Percentiles rank a stretch among this genome's conserved stretches.
These are phyloP conservation scores for Xenosphaeropsis pyriputrescens DNA, from an alignment of 2,329 filamentous ascomycete species.

Conservation along the genomic window DNA sequence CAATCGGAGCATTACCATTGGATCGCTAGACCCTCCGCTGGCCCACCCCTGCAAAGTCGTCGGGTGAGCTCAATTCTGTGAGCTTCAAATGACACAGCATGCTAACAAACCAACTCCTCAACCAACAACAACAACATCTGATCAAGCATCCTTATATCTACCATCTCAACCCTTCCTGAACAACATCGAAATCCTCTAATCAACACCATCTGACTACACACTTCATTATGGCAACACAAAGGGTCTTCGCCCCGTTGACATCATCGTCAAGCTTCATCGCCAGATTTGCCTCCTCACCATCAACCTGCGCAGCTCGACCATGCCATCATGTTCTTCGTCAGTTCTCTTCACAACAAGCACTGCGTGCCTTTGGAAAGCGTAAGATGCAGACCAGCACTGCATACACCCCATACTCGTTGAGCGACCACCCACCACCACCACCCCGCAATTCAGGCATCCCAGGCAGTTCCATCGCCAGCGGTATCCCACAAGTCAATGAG, in stretches of 20 bases:
- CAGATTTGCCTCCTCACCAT: slow-evolving; percentile 13
- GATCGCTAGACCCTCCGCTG: too few species aligned
- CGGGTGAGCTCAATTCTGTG: too few species aligned
- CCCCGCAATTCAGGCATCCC: slow-evolving; percentile 41
- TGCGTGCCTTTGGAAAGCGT: slow-evolving; percentile 34
- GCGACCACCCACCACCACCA: slow-evolving; percentile 34
- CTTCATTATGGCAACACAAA: slow-evolving; percentile 14
- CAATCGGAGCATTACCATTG: too few species aligned
- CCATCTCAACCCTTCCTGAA: too few species aligned
- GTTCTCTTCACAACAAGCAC: slow-evolving; percentile 29
- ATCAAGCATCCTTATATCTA: too few species aligned
- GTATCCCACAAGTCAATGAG: slow-evolving; percentile 24
- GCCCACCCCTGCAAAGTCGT: too few species aligned
- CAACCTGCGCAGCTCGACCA: slow-evolving; percentile 19
- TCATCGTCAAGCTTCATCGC: slow-evolving; percentile 14
- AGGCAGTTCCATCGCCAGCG: slow-evolving; percentile 44
- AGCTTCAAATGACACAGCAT: too few species aligned
- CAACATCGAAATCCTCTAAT: too few species aligned
- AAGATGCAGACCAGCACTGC: slow-evolving; percentile 52
- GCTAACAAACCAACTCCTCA: too few species aligned
- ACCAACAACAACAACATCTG: too few species aligned
- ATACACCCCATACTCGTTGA: slow-evolving; percentile 44
- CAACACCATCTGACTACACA: too few species aligned
- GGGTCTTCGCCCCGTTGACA: slow-evolving; percentile 15
- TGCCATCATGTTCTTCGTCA: slow-evolving; percentile 24